Percentiles rank a stretch among this genome's conserved stretches.
Conservation (phyloP, 345 rosid genomes). For the Reutealis trisperma region DNA sequence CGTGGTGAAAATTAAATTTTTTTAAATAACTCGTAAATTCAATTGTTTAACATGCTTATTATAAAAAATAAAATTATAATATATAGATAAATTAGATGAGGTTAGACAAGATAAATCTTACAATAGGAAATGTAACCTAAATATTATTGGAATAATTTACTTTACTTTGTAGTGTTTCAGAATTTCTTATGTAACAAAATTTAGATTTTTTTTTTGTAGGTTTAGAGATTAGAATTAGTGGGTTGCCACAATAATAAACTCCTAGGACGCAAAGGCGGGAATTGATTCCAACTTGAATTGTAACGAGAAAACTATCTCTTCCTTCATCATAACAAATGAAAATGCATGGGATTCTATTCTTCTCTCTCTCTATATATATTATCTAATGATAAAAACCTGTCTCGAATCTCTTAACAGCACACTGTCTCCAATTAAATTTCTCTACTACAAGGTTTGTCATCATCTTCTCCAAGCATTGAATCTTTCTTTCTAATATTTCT, state of each 20-base stretch:
- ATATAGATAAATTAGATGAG: too few species aligned
- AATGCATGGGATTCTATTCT: neutral
- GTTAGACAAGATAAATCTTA: too few species aligned
- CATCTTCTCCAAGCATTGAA: neutral
- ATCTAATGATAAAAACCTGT: neutral
- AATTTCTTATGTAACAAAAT: too few species aligned
- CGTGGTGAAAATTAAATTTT: too few species aligned
- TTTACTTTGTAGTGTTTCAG: too few species aligned
- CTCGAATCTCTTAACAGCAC: neutral
- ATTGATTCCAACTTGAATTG: constrained; percentile 29
- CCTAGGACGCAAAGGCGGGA: constrained; percentile 36
- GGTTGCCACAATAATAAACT: constrained; percentile 24
- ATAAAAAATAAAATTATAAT: too few species aligned
- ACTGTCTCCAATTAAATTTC: neutral
- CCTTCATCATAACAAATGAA: constrained; percentile 2
- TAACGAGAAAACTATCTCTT: constrained; percentile 17
- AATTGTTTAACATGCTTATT: too few species aligned
- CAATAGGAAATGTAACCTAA: too few species aligned
- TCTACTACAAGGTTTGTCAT: neutral
- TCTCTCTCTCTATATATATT: neutral
- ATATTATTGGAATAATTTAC: too few species aligned
- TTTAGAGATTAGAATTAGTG: neutral
- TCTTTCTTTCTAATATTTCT: neutral
- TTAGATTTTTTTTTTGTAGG: too few species aligned
- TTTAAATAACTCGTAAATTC: too few species aligned